Evolutionary conservation across 139 green algal species (phyloP).

Genomic region (Nannochloris sp.): DNA sequence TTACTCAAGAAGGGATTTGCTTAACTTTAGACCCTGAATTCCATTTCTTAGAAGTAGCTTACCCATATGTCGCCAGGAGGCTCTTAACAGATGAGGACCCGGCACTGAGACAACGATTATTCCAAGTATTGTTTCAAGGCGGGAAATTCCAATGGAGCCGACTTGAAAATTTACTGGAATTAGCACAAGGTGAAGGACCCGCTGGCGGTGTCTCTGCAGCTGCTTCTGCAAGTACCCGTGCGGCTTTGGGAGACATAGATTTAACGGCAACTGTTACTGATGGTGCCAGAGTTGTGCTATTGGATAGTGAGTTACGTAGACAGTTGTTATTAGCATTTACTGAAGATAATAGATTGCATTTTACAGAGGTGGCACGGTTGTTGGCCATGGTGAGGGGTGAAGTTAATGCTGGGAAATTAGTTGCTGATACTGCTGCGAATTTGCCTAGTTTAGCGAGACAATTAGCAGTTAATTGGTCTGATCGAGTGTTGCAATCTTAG

Average conservation of each 20-base stretch:
- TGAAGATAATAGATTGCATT: slow-evolving; percentile 89
- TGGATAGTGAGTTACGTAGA: slow-evolving; percentile 63
- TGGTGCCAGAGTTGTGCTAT: slow-evolving; percentile 54
- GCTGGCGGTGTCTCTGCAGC: not conserved
- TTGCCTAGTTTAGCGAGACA: slow-evolving; percentile 43
- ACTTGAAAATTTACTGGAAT: slow-evolving; percentile 89
- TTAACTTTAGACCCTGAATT: slow-evolving; percentile 92
- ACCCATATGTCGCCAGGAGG: slow-evolving; percentile 56
- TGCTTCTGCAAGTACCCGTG: too few species aligned
- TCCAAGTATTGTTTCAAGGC: slow-evolving; percentile 84
- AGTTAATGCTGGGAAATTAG: slow-evolving; percentile 29
- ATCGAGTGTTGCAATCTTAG: slow-evolving; percentile 39
- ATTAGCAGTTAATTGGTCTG: slow-evolving; percentile 45
- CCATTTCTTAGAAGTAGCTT: slow-evolving; percentile 94
- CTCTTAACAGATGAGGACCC: slow-evolving; percentile 96
- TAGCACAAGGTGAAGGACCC: slow-evolving; percentile 44
- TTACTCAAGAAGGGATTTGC: slow-evolving; percentile 95
- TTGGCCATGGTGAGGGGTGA: slow-evolving; percentile 47
- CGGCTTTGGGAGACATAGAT: slow-evolving; percentile 54
- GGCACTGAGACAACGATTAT: slow-evolving; percentile 80
- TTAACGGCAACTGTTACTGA: slow-evolving; percentile 81
- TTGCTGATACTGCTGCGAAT: slow-evolving; percentile 18
- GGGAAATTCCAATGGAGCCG: slow-evolving; percentile 92
- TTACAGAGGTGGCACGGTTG: slow-evolving; percentile 62
- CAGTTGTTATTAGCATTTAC: slow-evolving; percentile 91